A percentile compares a stretch with the other conserved stretches of the same genome.
phyloP scores from a whole-genome alignment of 2,329 filamentous ascomycete species.

The Talaromyces pinophilus region DNA sequence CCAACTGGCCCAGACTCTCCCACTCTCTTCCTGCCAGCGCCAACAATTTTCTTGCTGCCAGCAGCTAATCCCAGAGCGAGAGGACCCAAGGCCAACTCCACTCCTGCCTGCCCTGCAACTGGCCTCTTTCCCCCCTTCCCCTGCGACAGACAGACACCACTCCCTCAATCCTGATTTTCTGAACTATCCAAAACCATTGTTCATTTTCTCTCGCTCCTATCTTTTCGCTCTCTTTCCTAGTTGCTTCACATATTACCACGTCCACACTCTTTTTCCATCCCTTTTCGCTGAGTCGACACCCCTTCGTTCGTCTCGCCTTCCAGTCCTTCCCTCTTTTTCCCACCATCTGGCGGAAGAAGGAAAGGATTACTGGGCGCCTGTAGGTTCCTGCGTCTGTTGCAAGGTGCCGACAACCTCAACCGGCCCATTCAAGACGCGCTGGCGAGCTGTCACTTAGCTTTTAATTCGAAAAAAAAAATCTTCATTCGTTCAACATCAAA shows the following conservation, averaged over 20 bases:
- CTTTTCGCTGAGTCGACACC: conserved; percentile 19
- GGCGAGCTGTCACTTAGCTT: conserved; percentile 23
- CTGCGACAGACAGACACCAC: conserved; percentile 10
- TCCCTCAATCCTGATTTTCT: conserved; percentile 11
- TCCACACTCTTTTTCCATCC: conserved; percentile 29
- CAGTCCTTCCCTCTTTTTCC: conserved; percentile 31
- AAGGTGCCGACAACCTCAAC: conserved; percentile 5
- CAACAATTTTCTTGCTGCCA: conserved; percentile 30
- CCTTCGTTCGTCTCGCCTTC: conserved; percentile 22
- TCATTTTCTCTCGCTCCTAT: conserved; percentile 25
- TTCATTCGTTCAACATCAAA: conserved; percentile 29
- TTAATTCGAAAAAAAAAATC: conserved; percentile 20
- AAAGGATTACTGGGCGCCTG: conserved; percentile 4
- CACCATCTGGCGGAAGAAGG: conserved; percentile 32
- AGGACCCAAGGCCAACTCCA: conserved; percentile 20
- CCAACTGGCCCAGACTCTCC: conserved; percentile 15
- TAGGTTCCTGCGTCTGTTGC: conserved; percentile 14
- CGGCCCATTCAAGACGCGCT: conserved; percentile 4
- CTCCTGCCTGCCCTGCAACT: conserved; percentile 29
- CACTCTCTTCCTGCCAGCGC: conserved; percentile 25
- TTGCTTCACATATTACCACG: conserved; percentile 23
- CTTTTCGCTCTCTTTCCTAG: conserved; percentile 24
- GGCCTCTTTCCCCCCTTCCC: conserved; percentile 29
- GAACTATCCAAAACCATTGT: conserved; percentile 29
- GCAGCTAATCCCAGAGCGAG: conserved; percentile 14